These are phyloP conservation scores for Zygnema circumcarinatum DNA, from an alignment of 139 green algal species.

Conservation along the genomic window DNA sequence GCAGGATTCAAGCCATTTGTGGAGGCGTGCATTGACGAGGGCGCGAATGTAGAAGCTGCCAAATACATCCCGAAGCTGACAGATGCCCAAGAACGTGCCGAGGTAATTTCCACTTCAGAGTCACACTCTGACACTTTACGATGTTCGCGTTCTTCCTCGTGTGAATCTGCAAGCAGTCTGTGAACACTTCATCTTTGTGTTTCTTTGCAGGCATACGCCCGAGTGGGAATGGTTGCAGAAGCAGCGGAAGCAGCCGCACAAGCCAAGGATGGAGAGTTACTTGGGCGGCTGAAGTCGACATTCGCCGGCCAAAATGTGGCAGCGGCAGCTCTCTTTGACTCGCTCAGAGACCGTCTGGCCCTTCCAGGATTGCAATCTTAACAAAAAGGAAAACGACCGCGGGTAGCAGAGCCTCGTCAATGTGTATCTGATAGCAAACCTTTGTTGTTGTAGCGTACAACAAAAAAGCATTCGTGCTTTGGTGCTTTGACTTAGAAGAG, in stretches of 20 bases:
- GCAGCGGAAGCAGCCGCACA: slow-evolving; percentile 49
- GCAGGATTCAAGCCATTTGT: slow-evolving; percentile 48
- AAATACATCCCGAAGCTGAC: slow-evolving; percentile 57
- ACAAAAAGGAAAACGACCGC: too few relatives aligned
- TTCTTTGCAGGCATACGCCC: slow-evolving; percentile 40
- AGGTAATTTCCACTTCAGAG: slow-evolving; percentile 55
- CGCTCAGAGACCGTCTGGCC: slow-evolving; percentile 25
- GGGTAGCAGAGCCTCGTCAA: too few relatives aligned
- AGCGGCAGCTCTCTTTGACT: slow-evolving; percentile 36
- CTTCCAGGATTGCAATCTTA: background rate
- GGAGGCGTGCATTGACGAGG: slow-evolving; percentile 55
- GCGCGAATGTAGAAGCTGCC: slow-evolving; percentile 25
- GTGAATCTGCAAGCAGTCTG: background rate
- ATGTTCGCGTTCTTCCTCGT: slow-evolving; percentile 1
- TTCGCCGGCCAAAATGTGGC: slow-evolving; percentile 28
- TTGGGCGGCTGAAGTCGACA: slow-evolving; percentile 23
- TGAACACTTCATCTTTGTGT: slow-evolving; percentile 4
- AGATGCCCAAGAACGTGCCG: slow-evolving; percentile 27
- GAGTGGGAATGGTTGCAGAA: slow-evolving; percentile 45
- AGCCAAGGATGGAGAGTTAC: slow-evolving; percentile 53
- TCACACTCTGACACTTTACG: too few relatives aligned
- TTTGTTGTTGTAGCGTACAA: too few relatives aligned
- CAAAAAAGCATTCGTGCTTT: too few relatives aligned
- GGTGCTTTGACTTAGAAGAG: too few relatives aligned
- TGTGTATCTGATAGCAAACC: too few relatives aligned